Evolutionary conservation across 306 rosid genomes (phyloP).

Genomic region (Betula pendula): DNA sequence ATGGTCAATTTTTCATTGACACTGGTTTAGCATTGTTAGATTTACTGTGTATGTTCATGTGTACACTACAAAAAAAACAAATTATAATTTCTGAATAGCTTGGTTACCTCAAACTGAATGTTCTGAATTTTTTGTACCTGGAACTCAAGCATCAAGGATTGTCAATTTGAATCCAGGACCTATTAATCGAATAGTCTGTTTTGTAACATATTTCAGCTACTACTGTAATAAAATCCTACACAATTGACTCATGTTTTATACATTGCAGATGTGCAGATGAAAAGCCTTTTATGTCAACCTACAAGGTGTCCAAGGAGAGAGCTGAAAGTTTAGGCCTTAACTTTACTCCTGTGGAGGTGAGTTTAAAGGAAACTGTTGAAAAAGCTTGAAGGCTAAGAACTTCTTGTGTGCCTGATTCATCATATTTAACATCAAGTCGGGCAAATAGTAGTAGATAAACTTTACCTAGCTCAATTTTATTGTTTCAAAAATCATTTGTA

Average conservation of each 20-base stretch:
- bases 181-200: background rate
- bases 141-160: too few relatives aligned
- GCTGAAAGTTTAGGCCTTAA: background rate
- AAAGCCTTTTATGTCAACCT: background rate
- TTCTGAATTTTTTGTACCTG: background rate
- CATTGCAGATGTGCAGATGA: background rate
- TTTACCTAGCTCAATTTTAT: background rate
- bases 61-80: too few relatives aligned
- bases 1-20: too few relatives aligned
- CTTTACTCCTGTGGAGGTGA: background rate
- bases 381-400: slow-evolving; percentile 33
- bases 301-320: background rate
- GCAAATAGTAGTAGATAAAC: background rate
- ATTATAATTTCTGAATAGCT: background rate
- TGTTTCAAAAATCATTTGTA: background rate
- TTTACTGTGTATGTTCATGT: too few relatives aligned
- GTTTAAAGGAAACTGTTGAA: slow-evolving; percentile 13
- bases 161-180: too few relatives aligned
- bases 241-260: background rate
- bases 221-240: background rate
- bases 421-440: background rate
- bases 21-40: background rate
- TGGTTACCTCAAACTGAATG: background rate
- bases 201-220: background rate
- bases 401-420: background rate